Conservation (phyloP, 1,284 basidiomycete genomes). For the Pisolithus thermaeus region DNA sequence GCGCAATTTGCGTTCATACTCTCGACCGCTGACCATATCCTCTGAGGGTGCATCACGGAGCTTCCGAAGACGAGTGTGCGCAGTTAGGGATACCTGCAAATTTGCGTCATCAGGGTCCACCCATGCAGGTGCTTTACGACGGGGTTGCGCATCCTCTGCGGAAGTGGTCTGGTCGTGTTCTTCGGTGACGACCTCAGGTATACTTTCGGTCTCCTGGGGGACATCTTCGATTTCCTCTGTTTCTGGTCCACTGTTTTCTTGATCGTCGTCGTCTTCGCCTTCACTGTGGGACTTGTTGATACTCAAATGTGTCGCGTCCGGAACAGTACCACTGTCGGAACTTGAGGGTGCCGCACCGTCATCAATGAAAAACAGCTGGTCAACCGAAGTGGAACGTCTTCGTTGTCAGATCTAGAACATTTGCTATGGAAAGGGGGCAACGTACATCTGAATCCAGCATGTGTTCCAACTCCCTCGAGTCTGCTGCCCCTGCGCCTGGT, state of each 20-base stretch:
- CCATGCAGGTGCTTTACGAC: conserved; percentile 70
- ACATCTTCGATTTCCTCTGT: conserved; percentile 24
- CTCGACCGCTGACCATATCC: conserved; percentile 67
- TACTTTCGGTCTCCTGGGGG: conserved; percentile 13
- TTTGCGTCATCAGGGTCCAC: conserved; percentile 75
- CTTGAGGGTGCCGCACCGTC: conserved; percentile 31
- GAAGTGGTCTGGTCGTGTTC: conserved; percentile 11
- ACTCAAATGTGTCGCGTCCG: conserved; percentile 10
- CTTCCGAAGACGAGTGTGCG: conserved; percentile 74
- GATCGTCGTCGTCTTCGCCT: conserved; percentile 23
- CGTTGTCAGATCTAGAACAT: conserved; percentile 5
- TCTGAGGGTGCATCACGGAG: conserved; percentile 75
- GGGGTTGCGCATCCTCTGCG: conserved; percentile 18
- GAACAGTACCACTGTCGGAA: neutral
- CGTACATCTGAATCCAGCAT: conserved; percentile 63
- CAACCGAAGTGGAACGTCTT: conserved; percentile 10
- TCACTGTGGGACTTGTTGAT: conserved; percentile 8
- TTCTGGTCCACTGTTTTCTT: conserved; percentile 8
- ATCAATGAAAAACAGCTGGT: conserved; percentile 68
- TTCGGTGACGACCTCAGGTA: conserved; percentile 23
- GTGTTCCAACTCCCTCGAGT: conserved; percentile 48
- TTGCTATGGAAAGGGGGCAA: conserved; percentile 10
- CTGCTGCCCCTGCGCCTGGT: conserved; percentile 18
- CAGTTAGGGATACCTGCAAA: conserved; percentile 58
- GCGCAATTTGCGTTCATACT: conserved; percentile 83